Percentiles rank a stretch among this genome's conserved stretches.
Evolutionary conservation across 305 asterid genomes (phyloP).

Genomic region (Withania somnifera): DNA sequence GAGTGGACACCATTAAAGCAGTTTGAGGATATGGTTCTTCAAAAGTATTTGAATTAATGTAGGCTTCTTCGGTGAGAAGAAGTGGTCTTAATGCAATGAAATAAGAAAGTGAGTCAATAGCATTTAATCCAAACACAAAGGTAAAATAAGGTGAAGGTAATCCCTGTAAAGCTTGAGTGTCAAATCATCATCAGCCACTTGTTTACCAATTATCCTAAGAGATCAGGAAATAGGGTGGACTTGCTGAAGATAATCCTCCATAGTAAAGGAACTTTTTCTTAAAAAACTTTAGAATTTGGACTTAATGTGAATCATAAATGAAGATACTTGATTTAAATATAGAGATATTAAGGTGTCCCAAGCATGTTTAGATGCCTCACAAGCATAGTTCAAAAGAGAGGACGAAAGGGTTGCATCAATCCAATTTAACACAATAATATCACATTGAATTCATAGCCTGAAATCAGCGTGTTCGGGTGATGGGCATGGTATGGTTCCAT

Average conservation of each 20-base stretch:
- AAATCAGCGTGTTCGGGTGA: background rate
- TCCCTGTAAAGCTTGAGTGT: background rate
- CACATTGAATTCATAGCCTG: background rate
- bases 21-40: background rate
- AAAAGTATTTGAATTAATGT: background rate
- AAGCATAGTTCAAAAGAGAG: too few relatives aligned
- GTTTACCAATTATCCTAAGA: background rate
- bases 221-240: background rate
- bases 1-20: background rate
- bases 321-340: too few relatives aligned
- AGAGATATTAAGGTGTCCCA: too few relatives aligned
- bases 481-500: background rate
- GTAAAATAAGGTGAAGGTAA: background rate
- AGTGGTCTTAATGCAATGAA: background rate
- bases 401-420: too few relatives aligned
- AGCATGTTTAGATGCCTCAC: too few relatives aligned
- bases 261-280: background rate
- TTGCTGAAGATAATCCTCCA: background rate
- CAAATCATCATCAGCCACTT: background rate
- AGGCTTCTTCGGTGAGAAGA: background rate
- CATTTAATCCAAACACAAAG: background rate
- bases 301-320: too few relatives aligned
- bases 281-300: background rate
- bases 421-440: too few relatives aligned
- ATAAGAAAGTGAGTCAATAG: background rate